Evolutionary conservation across 75 land plant species (phyloP).

Genomic region (Pseudotsuga menziesii): DNA sequence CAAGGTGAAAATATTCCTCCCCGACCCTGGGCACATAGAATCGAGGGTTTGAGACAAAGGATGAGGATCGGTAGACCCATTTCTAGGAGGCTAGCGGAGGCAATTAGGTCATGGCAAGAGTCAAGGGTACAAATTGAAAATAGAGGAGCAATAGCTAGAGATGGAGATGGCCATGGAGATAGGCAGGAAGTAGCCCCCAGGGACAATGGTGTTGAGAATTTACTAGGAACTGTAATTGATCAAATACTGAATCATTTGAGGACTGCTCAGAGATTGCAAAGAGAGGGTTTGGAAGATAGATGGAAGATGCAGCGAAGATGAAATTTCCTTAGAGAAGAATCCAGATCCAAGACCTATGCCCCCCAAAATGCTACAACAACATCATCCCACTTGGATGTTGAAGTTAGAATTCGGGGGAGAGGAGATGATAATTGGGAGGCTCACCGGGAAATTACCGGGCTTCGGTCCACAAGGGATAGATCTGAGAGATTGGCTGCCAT

Average conservation of each 20-base stretch:
- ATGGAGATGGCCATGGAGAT: too few species aligned
- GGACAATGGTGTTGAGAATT: conserved; percentile 1
- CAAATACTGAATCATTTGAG: conserved; percentile 1
- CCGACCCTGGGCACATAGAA: too few species aligned
- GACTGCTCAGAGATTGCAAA: not conserved
- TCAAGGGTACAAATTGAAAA: not conserved
- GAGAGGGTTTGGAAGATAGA: conserved; percentile 2
- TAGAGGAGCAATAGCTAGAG: not conserved
- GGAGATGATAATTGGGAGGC: conserved; percentile 1
- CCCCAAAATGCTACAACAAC: not conserved
- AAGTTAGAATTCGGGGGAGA: not conserved
- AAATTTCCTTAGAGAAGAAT: not conserved
- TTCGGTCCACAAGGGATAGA: conserved; percentile 5
- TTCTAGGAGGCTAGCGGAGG: not conserved
- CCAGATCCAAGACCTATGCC: not conserved
- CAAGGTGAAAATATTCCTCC: too few species aligned
- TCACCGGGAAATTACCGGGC: not conserved
- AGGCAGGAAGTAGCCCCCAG: not conserved
- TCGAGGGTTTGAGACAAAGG: too few species aligned
- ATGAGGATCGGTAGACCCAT: too few species aligned
- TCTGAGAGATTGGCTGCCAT: conserved; percentile 1
- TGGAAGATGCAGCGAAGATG: not conserved
- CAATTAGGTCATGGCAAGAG: conserved; percentile 1
- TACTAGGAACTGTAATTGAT: not conserved
- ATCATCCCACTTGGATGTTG: too few species aligned